Evolutionary conservation across 2,329 filamentous ascomycete species (phyloP).

Genomic region (Aureobasidium namibiae): DNA sequence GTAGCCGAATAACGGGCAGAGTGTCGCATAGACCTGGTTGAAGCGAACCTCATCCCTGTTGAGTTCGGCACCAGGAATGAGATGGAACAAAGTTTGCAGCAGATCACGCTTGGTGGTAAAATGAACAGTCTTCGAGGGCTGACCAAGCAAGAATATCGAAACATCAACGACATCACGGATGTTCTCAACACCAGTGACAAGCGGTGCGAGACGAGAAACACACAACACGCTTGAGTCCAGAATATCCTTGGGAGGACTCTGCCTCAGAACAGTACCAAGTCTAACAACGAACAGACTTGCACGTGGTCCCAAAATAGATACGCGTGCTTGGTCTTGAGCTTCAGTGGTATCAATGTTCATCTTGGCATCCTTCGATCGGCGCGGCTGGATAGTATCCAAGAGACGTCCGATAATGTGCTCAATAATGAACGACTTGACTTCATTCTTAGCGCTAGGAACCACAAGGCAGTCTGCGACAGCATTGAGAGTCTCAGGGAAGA

Average conservation of each 20-base stretch:
- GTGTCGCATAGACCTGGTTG: slow-evolving; percentile 59
- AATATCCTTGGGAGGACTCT: slow-evolving; percentile 60
- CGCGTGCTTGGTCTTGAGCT: slow-evolving; percentile 47
- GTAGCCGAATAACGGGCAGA: slow-evolving; percentile 79
- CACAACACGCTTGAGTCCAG: slow-evolving; percentile 72
- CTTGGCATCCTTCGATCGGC: slow-evolving; percentile 29
- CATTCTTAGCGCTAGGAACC: slow-evolving; percentile 68
- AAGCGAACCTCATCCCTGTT: slow-evolving; percentile 51
- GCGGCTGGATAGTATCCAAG: slow-evolving; percentile 43
- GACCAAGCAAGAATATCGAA: slow-evolving; percentile 70
- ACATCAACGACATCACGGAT: slow-evolving; percentile 72
- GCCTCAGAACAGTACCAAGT: slow-evolving; percentile 46
- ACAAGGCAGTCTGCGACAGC: slow-evolving; percentile 66
- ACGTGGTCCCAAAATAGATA: slow-evolving; percentile 53
- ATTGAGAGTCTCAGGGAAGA: slow-evolving; percentile 52
- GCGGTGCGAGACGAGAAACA: slow-evolving; percentile 65
- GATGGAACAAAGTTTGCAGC: slow-evolving; percentile 70
- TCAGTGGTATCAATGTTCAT: slow-evolving; percentile 3
- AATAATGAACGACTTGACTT: slow-evolving; percentile 77
- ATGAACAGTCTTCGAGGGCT: slow-evolving; percentile 75
- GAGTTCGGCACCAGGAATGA: slow-evolving; percentile 59
- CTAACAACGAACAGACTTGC: slow-evolving; percentile 56
- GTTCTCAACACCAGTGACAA: slow-evolving; percentile 60
- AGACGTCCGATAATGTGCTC: slow-evolving; percentile 63
- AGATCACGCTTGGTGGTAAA: slow-evolving; percentile 76